Conservation (phyloP, 78 protist genomes). For the Diacronema lutheri region DNA sequence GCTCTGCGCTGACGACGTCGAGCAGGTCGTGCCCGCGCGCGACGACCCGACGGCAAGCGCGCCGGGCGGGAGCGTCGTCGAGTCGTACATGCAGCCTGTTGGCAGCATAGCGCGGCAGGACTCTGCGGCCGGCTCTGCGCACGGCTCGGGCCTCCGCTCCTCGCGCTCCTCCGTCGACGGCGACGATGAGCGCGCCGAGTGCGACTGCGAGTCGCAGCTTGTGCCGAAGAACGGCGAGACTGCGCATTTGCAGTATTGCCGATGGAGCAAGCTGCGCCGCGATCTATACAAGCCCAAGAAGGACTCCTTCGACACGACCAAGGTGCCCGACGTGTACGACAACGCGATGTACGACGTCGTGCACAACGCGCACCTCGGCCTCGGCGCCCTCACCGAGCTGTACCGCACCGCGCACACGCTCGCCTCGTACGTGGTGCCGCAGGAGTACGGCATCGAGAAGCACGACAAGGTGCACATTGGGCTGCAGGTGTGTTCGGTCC, state of each 20-base stretch:
- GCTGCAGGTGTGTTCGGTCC: not conserved
- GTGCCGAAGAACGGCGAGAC: slow-evolving; percentile 26
- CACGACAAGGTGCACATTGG: slow-evolving; percentile 31
- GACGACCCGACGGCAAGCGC: too few species aligned
- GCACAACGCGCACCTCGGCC: slow-evolving; percentile 43
- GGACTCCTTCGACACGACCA: slow-evolving; percentile 28
- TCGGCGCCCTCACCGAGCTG: not conserved
- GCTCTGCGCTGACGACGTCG: too few species aligned
- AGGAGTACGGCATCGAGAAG: slow-evolving; percentile 42
- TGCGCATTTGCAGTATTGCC: slow-evolving; percentile 18
- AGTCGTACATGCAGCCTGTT: too few species aligned
- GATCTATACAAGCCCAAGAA: slow-evolving; percentile 30
- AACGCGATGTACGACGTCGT: slow-evolving; percentile 44
- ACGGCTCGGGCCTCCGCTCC: too few species aligned
- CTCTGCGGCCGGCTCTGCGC: too few species aligned
- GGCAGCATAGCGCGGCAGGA: too few species aligned
- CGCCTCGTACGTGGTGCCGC: slow-evolving; percentile 35
- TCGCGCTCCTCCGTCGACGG: too few species aligned
- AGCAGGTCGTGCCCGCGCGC: not conserved
- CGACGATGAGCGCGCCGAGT: too few species aligned
- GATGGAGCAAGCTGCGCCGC: slow-evolving; percentile 51
- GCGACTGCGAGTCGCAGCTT: not conserved
- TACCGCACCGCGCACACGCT: not conserved
- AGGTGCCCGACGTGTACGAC: slow-evolving; percentile 70
- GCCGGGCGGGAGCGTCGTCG: too few species aligned